Conservation (phyloP, 192 early-diverging fungal genomes). For the Coemansia sp. region DNA sequence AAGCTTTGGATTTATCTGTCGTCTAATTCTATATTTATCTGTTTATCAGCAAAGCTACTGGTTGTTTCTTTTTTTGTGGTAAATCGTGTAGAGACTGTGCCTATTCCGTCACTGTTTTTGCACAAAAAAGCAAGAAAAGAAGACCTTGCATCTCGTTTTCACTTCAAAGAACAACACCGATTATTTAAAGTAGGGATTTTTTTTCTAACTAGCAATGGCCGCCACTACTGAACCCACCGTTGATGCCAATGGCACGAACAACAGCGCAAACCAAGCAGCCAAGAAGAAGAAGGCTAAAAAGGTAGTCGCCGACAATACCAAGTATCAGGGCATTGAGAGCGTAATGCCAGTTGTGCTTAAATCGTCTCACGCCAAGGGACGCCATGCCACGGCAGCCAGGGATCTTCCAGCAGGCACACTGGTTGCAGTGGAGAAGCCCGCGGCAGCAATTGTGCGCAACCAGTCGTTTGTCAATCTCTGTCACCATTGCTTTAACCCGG, state of each 20-base stretch:
- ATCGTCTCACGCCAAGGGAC: constrained; percentile 58
- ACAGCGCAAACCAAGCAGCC: constrained; percentile 13
- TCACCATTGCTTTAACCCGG: constrained; percentile 53
- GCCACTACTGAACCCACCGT: constrained; percentile 51
- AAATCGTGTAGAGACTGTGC: neutral
- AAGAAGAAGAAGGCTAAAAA: constrained; percentile 56
- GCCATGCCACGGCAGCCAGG: constrained; percentile 53
- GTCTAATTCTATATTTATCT: neutral
- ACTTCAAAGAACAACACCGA: neutral
- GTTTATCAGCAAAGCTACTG: neutral
- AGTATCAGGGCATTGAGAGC: constrained; percentile 39
- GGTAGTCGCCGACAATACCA: constrained; percentile 49
- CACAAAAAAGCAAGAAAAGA: neutral
- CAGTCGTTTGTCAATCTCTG: constrained; percentile 57
- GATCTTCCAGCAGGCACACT: constrained; percentile 54
- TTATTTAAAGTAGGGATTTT: neutral
- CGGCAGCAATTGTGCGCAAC: constrained; percentile 58
- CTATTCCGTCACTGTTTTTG: neutral
- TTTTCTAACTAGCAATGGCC: constrained; percentile 26
- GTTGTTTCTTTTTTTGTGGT: neutral
- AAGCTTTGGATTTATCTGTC: neutral
- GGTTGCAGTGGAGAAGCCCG: constrained; percentile 54
- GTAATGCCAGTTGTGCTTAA: constrained; percentile 41
- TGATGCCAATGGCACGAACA: constrained; percentile 26
- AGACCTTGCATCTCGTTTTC: constrained; percentile 5